These are phyloP conservation scores for Gynostemma pentaphyllum DNA, from an alignment of 306 rosid species.

Conservation along the genomic window DNA sequence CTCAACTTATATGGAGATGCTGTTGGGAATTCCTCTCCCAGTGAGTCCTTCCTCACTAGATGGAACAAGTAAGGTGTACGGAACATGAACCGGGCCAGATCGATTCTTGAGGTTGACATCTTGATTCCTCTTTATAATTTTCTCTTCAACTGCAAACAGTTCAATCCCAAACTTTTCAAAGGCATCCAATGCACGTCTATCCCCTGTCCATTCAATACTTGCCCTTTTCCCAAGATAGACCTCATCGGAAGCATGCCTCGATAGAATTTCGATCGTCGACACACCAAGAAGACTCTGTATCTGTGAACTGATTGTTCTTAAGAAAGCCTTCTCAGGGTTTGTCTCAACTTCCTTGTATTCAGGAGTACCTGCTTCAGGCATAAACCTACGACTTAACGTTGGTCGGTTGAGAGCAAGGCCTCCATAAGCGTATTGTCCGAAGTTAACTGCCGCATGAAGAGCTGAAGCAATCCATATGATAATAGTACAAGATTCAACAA, in stretches of 20 bases:
- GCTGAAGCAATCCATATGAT: conserved; percentile 70
- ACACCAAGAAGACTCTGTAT: conserved; percentile 39
- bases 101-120: conserved; percentile 39
- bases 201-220: conserved; percentile 54
- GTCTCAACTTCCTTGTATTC: conserved; percentile 39
- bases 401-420: conserved; percentile 57
- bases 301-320: conserved; percentile 48
- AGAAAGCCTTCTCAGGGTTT: conserved; percentile 45
- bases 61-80: conserved; percentile 54
- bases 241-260: conserved; percentile 76
- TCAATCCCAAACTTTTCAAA: conserved; percentile 39
- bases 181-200: conserved; percentile 29
- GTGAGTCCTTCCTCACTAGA: conserved; percentile 47
- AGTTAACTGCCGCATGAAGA: conserved; percentile 68
- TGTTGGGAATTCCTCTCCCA: conserved; percentile 64
- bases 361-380: conserved; percentile 44
- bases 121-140: conserved; percentile 26
- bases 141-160: conserved; percentile 31
- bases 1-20: conserved; percentile 30
- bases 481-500: conserved; percentile 42
- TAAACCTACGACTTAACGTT: conserved; percentile 28
- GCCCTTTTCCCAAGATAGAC: conserved; percentile 62
- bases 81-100: conserved; percentile 47
- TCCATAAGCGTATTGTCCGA: conserved; percentile 68
- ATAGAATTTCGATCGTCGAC: conserved; percentile 51